Base-by-base conservation (phyloP, 176 grass and related monocot species). In the Bothriochloa decipiens region DNA sequence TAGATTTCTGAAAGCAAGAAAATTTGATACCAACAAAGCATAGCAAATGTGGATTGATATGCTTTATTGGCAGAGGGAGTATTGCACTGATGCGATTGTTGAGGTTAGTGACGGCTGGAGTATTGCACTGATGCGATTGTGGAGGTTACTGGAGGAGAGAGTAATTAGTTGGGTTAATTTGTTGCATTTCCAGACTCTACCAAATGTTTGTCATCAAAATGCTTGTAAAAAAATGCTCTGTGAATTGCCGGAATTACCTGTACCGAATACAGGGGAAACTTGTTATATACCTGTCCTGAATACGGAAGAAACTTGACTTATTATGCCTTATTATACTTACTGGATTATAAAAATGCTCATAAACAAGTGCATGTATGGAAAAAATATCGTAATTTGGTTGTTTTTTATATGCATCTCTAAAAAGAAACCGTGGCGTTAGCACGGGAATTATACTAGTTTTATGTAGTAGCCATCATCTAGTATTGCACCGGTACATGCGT, bases 31-130 rank as follows among this genome's bases (percentile, higher is more conserved):
- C 18, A 91, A 95, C 20, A 98, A 88, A 92, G 87, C 95, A 81
- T 95, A 91, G 55, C 95, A 98, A 80, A 93, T 95, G 92, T 95
- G 95, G 95, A 86, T 77, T 42, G 95, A 95, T 76, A 98, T 93
- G 95, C 89, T 98, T 90, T 87, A 95, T 36, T 36, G 35, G 35
- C 3, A 36, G 35, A 36, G 35, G 35, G 29, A 32, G 29, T 32
- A 36, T 36, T 36, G 35, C 35, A 36, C 35, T 36, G 5, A 36
- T 36, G 35, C 35, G 35, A 36, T 36, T 36, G 35, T 36, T 1
- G 35, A 36, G 35, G 35, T 36, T 36, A 36, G 14, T 98, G 95
- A 92, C 88, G 92, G 73, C 95, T 88, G 63, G 95, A 98, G 13
- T 95, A 93, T 78, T 91, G 85, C 43, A 84, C 89, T 32, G 95